Evolutionary conservation across 2,329 filamentous ascomycete species (phyloP).

Genomic region (Anthostomella pinea): DNA sequence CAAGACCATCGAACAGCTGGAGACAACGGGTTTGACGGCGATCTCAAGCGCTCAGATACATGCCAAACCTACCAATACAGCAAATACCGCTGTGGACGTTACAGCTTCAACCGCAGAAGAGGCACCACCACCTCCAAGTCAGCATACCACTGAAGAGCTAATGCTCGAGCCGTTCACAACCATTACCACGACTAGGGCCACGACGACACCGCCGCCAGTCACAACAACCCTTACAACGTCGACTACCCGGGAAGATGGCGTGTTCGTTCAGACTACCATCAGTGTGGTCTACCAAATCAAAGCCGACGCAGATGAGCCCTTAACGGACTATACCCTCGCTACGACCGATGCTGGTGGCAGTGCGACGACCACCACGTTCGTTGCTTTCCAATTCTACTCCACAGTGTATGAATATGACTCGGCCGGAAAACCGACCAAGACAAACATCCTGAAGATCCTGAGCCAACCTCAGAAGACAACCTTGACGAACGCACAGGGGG

Average conservation of each 20-base stretch:
- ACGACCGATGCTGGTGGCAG: constrained; percentile 15
- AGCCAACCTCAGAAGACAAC: constrained; percentile 11
- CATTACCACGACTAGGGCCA: constrained; percentile 5
- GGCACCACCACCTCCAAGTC: not conserved
- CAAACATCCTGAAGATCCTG: constrained; percentile 4
- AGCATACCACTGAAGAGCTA: not conserved
- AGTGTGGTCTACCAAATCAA: constrained; percentile 13
- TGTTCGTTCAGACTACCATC: constrained; percentile 15
- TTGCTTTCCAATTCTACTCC: constrained; percentile 3
- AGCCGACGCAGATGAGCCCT: constrained; percentile 2
- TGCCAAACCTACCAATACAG: no score
- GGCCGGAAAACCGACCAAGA: constrained; percentile 17
- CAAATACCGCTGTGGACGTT: no score
- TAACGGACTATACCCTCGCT: constrained; percentile 7
- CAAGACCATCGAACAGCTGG: no score
- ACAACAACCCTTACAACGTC: constrained; percentile 22
- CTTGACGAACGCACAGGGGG: constrained; percentile 20
- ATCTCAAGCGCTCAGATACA: no score
- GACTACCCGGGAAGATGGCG: constrained; percentile 5
- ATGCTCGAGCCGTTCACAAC: constrained; percentile 7
- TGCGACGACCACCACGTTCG: constrained; percentile 13
- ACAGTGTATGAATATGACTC: constrained; percentile 9
- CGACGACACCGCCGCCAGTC: constrained; percentile 4
- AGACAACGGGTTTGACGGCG: no score
- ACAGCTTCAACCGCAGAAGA: not conserved